Base-by-base conservation (phyloP, 805 yeast species). In the Cyberlindnera maritima region DNA sequence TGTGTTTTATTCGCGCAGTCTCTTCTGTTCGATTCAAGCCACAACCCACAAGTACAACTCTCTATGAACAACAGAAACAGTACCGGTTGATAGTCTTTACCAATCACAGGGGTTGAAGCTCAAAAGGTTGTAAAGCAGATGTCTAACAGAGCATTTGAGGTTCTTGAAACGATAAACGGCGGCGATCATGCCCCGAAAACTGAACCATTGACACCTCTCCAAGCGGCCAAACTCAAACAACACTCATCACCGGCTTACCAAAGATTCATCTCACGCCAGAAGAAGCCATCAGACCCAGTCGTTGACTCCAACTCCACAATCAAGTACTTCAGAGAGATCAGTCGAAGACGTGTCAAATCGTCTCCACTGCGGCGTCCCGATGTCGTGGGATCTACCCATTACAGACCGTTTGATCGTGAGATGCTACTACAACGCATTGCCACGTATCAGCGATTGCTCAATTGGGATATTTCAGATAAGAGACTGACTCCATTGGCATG, bases 401-500 rank as follows among this genome's bases (percentile, higher is more conserved):
- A 28, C 25, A 29, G 34, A 18, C 80, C 80, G 0, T 73, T 59
- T 49, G 67, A 66, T 28, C 54, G 70, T 15, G 52, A 52, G 1
- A 49, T 51, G 19, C 64, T 80, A 4, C 50, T 74, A 11, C 58
- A 61, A 4, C 59, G 85, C 38, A 61, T 80, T 19, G 46, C 58
- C 15, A 68, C 80, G 1, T 80, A 66, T 56, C 54, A 49, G 25
- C 68, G 67, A 9, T 66, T 74, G 2, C 54, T 73, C 32, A 74
- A 74, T 55, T 80, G 85, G 85, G 60, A 65, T 14, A 53, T 77
- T 13, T 55, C 57, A 3, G 57, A 56, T 40, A 31, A 38, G 3
- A 15, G 29, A 10, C 57, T 80, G 23, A 74, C 66, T 6, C 82
- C 81, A 43, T 62, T 80, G 29, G 67, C 59, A 26, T 75, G 81